phyloP scores from a whole-genome alignment of 2,329 filamentous ascomycete genomes.

The Bipolaris sorokiniana region DNA sequence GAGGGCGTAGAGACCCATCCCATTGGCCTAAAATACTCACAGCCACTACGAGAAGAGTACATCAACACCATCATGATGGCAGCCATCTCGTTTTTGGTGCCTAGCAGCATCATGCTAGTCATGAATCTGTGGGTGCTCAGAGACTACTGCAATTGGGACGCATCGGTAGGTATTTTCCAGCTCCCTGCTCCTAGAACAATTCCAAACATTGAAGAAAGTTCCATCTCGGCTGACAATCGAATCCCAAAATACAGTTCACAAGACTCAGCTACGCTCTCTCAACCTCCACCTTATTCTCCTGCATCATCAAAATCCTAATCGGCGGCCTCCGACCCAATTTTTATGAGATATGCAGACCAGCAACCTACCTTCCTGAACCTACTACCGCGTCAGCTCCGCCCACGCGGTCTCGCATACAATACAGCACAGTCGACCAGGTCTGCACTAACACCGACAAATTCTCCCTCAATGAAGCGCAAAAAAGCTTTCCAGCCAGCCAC shows the following conservation, averaged over 20 bases:
- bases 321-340: slow-evolving; percentile 47
- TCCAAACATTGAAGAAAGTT: neutral
- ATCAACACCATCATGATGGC: slow-evolving; percentile 71
- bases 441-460: slow-evolving; percentile 22
- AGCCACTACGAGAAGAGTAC: slow-evolving; percentile 71
- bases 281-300: slow-evolving; percentile 35
- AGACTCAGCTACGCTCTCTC: slow-evolving; percentile 41
- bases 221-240: neutral
- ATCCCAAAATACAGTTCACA: slow-evolving; percentile 24
- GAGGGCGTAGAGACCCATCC: slow-evolving; percentile 15
- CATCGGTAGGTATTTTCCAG: slow-evolving; percentile 54
- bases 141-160: slow-evolving; percentile 60
- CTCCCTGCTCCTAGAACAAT: neutral
- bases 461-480: slow-evolving; percentile 33
- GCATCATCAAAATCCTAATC: slow-evolving; percentile 41
- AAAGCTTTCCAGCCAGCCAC: slow-evolving; percentile 43
- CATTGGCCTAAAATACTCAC: slow-evolving; percentile 63
- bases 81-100: slow-evolving; percentile 66
- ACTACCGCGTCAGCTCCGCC: too few species aligned
- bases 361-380: slow-evolving; percentile 2
- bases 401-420: slow-evolving; percentile 4
- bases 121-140: slow-evolving; percentile 65
- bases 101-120: slow-evolving; percentile 66
- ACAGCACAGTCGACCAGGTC: slow-evolving; percentile 17
- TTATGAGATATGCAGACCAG: slow-evolving; percentile 32